These are phyloP conservation scores for Hemileia vastatrix DNA, from an alignment of 1,284 basidiomycete genomes.

Conservation along the genomic window DNA sequence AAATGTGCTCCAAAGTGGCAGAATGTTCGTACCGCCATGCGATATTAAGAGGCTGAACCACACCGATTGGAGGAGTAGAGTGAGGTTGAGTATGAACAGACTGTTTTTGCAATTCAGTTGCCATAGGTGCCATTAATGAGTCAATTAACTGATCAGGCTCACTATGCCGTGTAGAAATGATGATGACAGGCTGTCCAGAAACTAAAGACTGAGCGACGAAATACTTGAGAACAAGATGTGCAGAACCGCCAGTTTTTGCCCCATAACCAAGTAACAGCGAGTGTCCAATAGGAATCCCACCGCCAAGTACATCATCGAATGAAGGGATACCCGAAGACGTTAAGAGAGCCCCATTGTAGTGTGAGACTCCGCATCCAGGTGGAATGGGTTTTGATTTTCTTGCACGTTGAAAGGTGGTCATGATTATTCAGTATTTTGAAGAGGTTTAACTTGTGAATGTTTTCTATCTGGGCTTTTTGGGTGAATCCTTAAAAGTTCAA, in stretches of 20 bases:
- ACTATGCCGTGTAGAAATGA: conserved; percentile 53
- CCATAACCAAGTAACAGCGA: no score
- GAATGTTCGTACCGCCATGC: conserved; percentile 21
- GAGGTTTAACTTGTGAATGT: no score
- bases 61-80: no score
- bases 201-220: conserved; percentile 76
- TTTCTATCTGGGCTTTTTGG: no score
- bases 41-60: no score
- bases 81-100: no score
- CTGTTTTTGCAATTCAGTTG: no score
- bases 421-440: no score
- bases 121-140: conserved; percentile 34
- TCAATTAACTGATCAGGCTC: conserved; percentile 48
- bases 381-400: no score
- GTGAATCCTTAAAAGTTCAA: no score
- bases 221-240: conserved; percentile 75
- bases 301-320: conserved; percentile 89
- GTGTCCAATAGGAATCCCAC: conserved; percentile 80
- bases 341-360: conserved; percentile 16
- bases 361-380: conserved; percentile 12
- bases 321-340: conserved; percentile 77
- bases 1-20: not conserved
- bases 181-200: conserved; percentile 57
- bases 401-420: no score
- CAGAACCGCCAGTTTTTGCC: conserved; percentile 75